Base-by-base conservation (phyloP, 2,329 filamentous ascomycete genomes). In the Diatrype stigma region DNA sequence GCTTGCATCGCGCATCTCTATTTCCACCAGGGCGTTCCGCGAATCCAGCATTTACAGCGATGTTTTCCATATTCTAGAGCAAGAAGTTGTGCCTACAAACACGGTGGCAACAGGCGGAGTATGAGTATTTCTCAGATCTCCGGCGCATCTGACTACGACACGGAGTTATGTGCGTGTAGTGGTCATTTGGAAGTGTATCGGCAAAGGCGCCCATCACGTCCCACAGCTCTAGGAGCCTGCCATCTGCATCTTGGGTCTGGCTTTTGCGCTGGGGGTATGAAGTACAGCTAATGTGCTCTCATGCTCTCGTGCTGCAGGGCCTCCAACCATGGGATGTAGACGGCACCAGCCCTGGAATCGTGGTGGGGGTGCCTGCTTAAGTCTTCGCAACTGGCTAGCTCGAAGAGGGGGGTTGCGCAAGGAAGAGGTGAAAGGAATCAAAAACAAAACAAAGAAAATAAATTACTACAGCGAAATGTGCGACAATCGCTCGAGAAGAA, bases 261-360 rank as follows among this genome's bases (percentile, higher is more conserved):
- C 35, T 58, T 49, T 32, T 53, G 52, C 50, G 50, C 50, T 47
- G 52, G 40, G 44, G 40, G 22, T 23, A 37, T 16, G 6, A 34
- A 34, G 14, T 14, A 34, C 7, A 34, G 14, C 12, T 7, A 37
- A 14, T 37, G 4, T 44, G 22, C n/a, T 21, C 14, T 42, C 14
- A 3, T 22, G 42, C 45, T 42, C 47, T 38, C 28, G 48, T 56
- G 54, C 47, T 49, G 50, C 48, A 40, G 48, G 46, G 54, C 46
- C n/a, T n/a, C n/a, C 12, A 21, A 45, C 35, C 16, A 28, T 12
- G 6, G n/a, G 12, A 23, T 12, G 21, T 7, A 19, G n/a, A 44
- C 11, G 12, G 12, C 21, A 26, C 21, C 40, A 44, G 16, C 11
- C 40, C 22, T n/a, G 11, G 22, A 44, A 44, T 28, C 40, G 40